Percentiles rank a stretch among this genome's conserved stretches.
phyloP scores from a whole-genome alignment of 2,329 filamentous ascomycete species.

The Diaporthe aspalathi region DNA sequence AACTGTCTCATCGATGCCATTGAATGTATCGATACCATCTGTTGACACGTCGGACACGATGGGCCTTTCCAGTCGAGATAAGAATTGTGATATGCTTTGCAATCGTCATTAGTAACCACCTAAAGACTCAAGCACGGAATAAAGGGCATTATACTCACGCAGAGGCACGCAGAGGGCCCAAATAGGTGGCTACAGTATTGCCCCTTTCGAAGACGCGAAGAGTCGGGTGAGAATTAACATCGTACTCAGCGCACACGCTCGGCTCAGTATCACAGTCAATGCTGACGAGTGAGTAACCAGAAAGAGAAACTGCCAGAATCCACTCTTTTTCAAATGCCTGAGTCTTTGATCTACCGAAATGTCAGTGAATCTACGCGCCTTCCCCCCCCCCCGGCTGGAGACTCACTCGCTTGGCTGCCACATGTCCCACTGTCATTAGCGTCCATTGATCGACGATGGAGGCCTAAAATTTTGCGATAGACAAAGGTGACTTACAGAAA shows the following conservation, averaged over 20 bases:
- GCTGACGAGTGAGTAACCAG: slow-evolving; percentile 40
- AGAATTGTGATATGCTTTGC: slow-evolving; percentile 43
- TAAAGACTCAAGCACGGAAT: fast-evolving
- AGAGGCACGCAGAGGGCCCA: slow-evolving; percentile 40
- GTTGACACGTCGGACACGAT: slow-evolving; percentile 42
- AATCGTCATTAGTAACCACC: background rate
- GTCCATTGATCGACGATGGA: background rate
- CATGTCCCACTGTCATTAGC: slow-evolving; percentile 2
- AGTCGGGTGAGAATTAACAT: slow-evolving; percentile 39
- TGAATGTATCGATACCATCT: slow-evolving; percentile 44
- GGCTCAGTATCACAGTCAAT: slow-evolving; percentile 42
- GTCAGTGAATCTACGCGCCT: background rate
- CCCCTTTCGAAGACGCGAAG: slow-evolving; percentile 41
- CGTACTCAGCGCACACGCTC: slow-evolving; percentile 38
- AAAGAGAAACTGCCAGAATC: slow-evolving; percentile 33
- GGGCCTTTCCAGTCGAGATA: slow-evolving; percentile 45
- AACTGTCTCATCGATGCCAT: slow-evolving; percentile 47
- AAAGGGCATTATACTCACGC: slow-evolving; percentile 40
- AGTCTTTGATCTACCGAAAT: slow-evolving; percentile 30
- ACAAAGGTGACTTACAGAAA: slow-evolving; percentile 37
- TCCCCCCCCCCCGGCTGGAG: background rate
- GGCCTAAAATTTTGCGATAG: background rate
- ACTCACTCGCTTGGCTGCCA: slow-evolving; percentile 36
- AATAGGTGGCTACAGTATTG: slow-evolving; percentile 39
- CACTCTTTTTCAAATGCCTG: slow-evolving; percentile 43